Evolutionary conservation across 2,329 filamentous ascomycete species (phyloP).

Genomic region (Fusarium dimerum): DNA sequence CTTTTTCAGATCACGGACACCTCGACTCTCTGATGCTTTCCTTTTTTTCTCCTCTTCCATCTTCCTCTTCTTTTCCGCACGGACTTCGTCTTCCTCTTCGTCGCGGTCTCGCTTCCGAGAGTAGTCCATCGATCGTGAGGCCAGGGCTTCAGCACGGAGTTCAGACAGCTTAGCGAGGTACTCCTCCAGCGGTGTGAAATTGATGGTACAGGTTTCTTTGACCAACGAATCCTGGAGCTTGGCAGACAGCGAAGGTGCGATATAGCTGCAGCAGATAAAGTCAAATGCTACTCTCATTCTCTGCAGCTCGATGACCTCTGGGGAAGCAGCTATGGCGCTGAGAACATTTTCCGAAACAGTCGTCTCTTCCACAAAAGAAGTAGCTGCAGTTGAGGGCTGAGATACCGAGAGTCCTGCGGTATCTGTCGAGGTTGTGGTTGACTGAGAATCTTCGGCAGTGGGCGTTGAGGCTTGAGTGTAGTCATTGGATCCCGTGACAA

Average conservation of each 20-base stretch:
- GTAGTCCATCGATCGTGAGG: constrained; percentile 70
- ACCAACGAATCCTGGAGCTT: constrained; percentile 44
- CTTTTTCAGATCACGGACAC: constrained; percentile 80
- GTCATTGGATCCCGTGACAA: constrained; percentile 6
- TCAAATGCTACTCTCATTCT: constrained; percentile 64
- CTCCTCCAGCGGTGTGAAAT: constrained; percentile 71
- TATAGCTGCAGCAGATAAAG: constrained; percentile 65
- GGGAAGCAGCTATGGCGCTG: constrained; percentile 47
- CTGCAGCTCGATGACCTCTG: constrained; percentile 58
- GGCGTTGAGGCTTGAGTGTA: constrained; percentile 24
- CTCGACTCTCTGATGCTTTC: constrained; percentile 73
- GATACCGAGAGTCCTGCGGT: constrained; percentile 39
- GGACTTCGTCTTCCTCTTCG: constrained; percentile 65
- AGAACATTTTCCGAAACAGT: constrained; percentile 36
- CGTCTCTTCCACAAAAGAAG: constrained; percentile 41
- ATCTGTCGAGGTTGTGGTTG: constrained; percentile 39
- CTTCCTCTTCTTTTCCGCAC: constrained; percentile 79
- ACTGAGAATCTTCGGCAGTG: constrained; percentile 43
- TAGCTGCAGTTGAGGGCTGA: constrained; percentile 47
- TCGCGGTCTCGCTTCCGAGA: constrained; percentile 67
- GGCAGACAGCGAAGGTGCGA: constrained; percentile 47
- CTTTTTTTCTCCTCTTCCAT: constrained; percentile 87
- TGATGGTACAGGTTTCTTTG: constrained; percentile 39
- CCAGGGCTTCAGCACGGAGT: constrained; percentile 70
- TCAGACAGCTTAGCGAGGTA: constrained; percentile 68